Base-by-base conservation (phyloP, 371 early-diverging fungal genomes). In the Gilbertella persicaria region DNA sequence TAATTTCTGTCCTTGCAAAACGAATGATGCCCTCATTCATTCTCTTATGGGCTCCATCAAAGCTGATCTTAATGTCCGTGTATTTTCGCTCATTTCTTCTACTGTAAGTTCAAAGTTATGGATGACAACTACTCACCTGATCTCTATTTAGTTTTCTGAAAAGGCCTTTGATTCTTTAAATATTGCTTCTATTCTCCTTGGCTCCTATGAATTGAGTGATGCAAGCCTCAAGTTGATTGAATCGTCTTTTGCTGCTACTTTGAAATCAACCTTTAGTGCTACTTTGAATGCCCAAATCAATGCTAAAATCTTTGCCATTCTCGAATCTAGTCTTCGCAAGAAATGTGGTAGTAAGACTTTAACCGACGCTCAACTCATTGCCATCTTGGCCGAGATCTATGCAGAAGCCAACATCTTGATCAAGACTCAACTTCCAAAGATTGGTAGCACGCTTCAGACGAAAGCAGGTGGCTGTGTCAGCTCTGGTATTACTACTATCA, bases 381-480 rank as follows among this genome's bases (percentile, higher is more conserved):
- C 52, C 8, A 58, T 55, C 20, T 37, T 70, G 35, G 21, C 48
- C 13, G 47, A 63, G 12, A 30, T 70, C 16, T 62, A 65, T 42
- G 55, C 55, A 38, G 50, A 63, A 29, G 38, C 58, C 29, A 53
- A 55, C 40, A 51, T 57, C 47, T 23, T 43, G 4, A 40, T 71
- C 23, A 51, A 53, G 44, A 60, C 51, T 16, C 41, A 62, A 38
- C 54, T 69, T 12, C 66, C 66, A 45, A 48, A 53, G 19, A 54
- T 68, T 23, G 40, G 52, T 29, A 62, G 39, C n/a, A 25, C 43
- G 6, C 54, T 68, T 28, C 23, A 35, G 6, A 37, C 39, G 16
- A 53, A 52, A 4, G 30, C 60, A 30, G 51, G 58, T 35, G 58
- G 50, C 21, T 46, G 56, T 19, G 28, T 68, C 26, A 48, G 57